Evolutionary conservation across 352 stramenopile species (phyloP), one percentile per base, ranked within the genome.

Genomic region (Phytophthora colocasiae): DNA sequence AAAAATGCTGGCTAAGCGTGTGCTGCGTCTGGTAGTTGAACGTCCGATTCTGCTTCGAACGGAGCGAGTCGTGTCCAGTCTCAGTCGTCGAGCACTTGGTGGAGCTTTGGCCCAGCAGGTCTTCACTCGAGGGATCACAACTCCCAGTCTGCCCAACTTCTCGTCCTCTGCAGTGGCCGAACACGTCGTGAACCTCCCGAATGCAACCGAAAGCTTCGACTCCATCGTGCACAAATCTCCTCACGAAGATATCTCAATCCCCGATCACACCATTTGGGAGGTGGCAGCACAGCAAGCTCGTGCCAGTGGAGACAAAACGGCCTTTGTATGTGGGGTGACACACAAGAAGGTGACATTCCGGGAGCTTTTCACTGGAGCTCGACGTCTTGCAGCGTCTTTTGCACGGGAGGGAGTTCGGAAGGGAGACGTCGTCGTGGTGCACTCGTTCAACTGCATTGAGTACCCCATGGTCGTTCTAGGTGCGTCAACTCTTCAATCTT

Each of bases 381-480:
- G 66, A 40, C 61, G 62, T 7, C 59, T 90, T 6, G 73, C 73
- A 3, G 75, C 72, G 2, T 73, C 63, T 4, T 70, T 90, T 8
- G 26, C 58, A n/a, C 69, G 38, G 7, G 63, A 85, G 14, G 81
- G 81, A 27, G 51, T 90, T 14, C 65, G 62, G 7, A 75, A 73
- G 43, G 81, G 81, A 7, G 73, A 85, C 63, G 78, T 85, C 1
- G 70, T 89, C n/a, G 32, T 87, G 40, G 46, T 87, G 31, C 76
- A 88, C 52, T 77, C 74, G 44, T 69, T 81, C 61, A 90, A 90
- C 64, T 86, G 75, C 63, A 70, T 87, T 43, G 80, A 91, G 54
- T 91, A 80, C 46, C 78, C 80, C 7, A 74, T 87, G 53, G 66
- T 89, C 14, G 77, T 85, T 19, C 56, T 84, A 7, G 81, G 81